Percentiles rank a stretch among this genome's conserved stretches.
These are phyloP conservation scores for Chaetomidium leptoderma DNA, from an alignment of 495 filamentous ascomycete genomes.

Conservation along the genomic window DNA sequence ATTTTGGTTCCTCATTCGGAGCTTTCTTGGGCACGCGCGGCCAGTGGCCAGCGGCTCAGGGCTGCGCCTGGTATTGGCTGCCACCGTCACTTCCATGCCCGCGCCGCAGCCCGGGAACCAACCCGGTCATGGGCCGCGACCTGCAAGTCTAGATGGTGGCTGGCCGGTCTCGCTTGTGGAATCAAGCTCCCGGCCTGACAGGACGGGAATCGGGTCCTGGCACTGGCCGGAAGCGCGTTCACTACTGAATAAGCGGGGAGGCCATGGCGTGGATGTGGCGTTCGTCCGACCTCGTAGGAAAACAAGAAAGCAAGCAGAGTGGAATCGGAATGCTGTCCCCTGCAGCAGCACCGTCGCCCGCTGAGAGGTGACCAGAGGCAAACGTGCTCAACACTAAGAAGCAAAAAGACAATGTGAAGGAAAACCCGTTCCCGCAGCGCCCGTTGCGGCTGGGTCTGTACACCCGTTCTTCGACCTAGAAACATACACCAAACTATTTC, in stretches of 20 bases:
- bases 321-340: background rate
- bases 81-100: background rate
- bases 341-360: no score
- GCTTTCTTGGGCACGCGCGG: background rate
- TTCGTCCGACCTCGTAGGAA: background rate
- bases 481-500: no score
- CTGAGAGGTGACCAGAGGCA: no score
- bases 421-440: no score
- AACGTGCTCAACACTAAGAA: no score
- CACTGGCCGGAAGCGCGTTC: background rate
- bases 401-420: no score
- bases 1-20: background rate
- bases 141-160: background rate
- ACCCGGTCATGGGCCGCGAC: background rate
- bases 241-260: no score
- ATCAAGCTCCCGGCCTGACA: background rate
- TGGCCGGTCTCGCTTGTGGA: slow-evolving; percentile 5
- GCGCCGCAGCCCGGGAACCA: slow-evolving; percentile 1
- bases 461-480: no score
- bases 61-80: slow-evolving; percentile 9
- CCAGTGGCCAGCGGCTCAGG: background rate
- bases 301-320: background rate
- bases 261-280: slow-evolving; percentile 9
- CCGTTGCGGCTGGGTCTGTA: no score
- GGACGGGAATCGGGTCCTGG: background rate